A percentile compares a stretch with the other conserved stretches of the same genome.
phyloP scores from a whole-genome alignment of 139 green algal species.

The Volvox reticuliferus region DNA sequence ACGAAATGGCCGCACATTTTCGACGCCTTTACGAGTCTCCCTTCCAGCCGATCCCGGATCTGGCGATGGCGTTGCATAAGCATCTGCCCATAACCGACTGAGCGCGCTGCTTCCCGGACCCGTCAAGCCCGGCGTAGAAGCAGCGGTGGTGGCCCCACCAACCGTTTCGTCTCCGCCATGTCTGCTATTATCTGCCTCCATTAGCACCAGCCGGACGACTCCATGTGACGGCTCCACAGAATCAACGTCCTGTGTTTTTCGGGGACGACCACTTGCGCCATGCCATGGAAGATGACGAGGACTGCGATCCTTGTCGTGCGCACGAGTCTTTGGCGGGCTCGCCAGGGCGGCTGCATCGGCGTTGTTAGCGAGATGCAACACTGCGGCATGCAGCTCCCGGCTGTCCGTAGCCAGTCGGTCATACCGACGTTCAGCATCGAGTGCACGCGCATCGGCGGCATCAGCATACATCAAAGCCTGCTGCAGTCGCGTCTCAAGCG shows the following conservation, averaged over 20 bases:
- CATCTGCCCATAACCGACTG: constrained; percentile 2
- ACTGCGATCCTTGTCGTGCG: neutral
- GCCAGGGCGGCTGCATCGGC: neutral
- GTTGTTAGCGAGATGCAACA: constrained; percentile 42
- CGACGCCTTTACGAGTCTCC: neutral
- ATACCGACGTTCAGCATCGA: neutral
- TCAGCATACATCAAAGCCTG: neutral
- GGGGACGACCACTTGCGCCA: neutral
- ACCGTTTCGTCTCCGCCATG: neutral
- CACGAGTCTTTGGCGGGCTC: neutral
- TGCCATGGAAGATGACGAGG: neutral
- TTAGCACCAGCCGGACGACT: neutral
- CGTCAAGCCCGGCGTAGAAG: neutral
- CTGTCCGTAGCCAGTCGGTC: constrained; percentile 35
- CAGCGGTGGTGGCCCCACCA: neutral
- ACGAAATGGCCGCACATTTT: neutral
- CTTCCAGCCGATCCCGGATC: neutral
- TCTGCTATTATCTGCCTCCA: too few relatives aligned
- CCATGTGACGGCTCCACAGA: neutral
- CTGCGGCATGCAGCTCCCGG: constrained; percentile 21
- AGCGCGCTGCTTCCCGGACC: neutral
- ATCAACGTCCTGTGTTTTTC: neutral
- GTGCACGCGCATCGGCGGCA: neutral
- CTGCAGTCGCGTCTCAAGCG: constrained; percentile 6
- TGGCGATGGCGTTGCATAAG: neutral